Conservation (phyloP, 1,284 basidiomycete species). For the Melampsora larici-populina region DNA sequence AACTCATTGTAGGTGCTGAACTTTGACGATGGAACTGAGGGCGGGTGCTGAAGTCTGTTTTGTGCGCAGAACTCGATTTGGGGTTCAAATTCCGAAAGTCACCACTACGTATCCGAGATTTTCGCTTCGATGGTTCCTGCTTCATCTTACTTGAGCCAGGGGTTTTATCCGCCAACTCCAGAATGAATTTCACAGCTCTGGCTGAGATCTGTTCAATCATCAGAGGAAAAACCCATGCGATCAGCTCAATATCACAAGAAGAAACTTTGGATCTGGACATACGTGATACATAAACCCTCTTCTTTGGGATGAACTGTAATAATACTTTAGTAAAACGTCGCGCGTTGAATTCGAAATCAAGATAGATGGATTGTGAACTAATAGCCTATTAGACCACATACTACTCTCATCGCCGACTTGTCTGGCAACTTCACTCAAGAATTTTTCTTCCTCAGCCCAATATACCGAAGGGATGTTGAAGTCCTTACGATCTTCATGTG, state of each 20-base stretch:
- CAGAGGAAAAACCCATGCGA: not conserved
- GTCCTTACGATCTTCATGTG: conserved; percentile 2
- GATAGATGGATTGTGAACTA: conserved; percentile 81
- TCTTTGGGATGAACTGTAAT: conserved; percentile 73
- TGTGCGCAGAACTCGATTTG: not conserved
- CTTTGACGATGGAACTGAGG: conserved; percentile 20
- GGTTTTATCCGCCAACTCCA: conserved; percentile 37
- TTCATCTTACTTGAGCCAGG: conserved; percentile 13
- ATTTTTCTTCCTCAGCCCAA: conserved; percentile 34
- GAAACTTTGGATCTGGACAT: not conserved
- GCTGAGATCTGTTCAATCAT: conserved; percentile 27
- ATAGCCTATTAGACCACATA: conserved; percentile 79
- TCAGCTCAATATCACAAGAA: not conserved
- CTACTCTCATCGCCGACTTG: conserved; percentile 43
- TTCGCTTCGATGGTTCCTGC: conserved; percentile 25
- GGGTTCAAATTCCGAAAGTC: conserved; percentile 29
- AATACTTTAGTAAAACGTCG: conserved; percentile 83
- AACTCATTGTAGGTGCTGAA: conserved; percentile 14
- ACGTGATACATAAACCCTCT: conserved; percentile 77
- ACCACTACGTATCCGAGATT: conserved; percentile 35
- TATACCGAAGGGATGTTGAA: not conserved
- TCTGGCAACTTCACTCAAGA: conserved; percentile 37
- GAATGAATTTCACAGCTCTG: conserved; percentile 62
- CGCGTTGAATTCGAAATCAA: conserved; percentile 75
- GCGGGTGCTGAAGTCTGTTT: conserved; percentile 1